Conservation (phyloP, 2,329 filamentous ascomycete species). For the Penicillium oxalicum region DNA sequence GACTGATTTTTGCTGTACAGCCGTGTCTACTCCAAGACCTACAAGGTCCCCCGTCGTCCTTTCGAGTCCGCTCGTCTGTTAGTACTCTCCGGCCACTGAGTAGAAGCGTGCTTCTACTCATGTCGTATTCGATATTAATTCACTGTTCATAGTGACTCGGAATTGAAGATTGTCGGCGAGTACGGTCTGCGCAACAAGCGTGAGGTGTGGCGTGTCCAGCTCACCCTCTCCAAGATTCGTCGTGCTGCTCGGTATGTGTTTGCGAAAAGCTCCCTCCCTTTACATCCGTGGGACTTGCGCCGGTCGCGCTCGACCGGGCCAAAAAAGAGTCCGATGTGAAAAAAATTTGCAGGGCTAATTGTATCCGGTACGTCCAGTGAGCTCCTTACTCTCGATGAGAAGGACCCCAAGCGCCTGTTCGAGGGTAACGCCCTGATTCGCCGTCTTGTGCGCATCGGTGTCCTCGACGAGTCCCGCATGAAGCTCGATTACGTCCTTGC, state of each 20-base stretch:
- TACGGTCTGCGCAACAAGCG: conserved; percentile 99
- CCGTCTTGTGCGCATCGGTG: conserved; percentile 98
- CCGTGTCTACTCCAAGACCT: conserved; percentile 95
- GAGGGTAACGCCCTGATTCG: conserved; percentile 99
- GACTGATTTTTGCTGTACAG: conserved; percentile 25
- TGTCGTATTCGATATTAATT: conserved; percentile 74
- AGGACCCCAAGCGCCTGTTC: conserved; percentile 99
- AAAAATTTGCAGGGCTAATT: not conserved
- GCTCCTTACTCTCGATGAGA: conserved; percentile 99
- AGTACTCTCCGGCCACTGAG: conserved; percentile 93
- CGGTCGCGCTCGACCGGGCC: too few relatives aligned
- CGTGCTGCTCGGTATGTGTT: conserved; percentile 92
- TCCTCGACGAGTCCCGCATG: conserved; percentile 99
- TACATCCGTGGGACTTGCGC: too few relatives aligned
- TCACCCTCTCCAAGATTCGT: conserved; percentile 99
- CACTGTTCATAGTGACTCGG: conserved; percentile 79
- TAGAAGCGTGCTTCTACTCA: conserved; percentile 95
- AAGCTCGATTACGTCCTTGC: conserved; percentile 99
- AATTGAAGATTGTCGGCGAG: conserved; percentile 99
- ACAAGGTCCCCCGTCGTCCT: conserved; percentile 95
- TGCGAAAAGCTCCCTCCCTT: conserved; percentile 1
- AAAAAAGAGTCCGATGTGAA: not conserved
- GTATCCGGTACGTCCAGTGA: conserved; percentile 56
- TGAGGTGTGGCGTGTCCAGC: conserved; percentile 99
- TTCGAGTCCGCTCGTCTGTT: conserved; percentile 99